phyloP scores from a whole-genome alignment of 1,284 basidiomycete species.

The Pseudozyma sp. region DNA sequence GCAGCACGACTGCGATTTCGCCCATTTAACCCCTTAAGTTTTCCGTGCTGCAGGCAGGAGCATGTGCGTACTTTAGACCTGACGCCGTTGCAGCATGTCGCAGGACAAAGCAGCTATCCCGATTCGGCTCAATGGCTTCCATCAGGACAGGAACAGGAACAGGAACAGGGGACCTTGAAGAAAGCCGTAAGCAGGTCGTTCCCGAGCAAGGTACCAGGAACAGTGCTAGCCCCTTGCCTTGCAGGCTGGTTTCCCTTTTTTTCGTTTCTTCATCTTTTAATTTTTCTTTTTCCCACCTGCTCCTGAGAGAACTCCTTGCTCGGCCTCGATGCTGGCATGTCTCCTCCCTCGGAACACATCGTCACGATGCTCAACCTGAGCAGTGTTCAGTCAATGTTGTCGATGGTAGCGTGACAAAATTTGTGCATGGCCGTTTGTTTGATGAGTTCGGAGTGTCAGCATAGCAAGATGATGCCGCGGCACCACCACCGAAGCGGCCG shows the following conservation, averaged over 20 bases:
- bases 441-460: constrained; percentile 1
- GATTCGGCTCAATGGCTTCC: constrained; percentile 3
- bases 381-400: too few relatives aligned
- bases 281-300: not conserved
- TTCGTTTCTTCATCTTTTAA: not conserved
- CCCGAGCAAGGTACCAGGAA: constrained; percentile 17
- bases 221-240: constrained; percentile 9
- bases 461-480: not conserved
- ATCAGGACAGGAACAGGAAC: not conserved
- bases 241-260: not conserved
- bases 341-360: too few relatives aligned
- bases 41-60: not conserved
- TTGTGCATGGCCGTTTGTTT: not conserved
- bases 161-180: too few relatives aligned
- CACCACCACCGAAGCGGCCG: not conserved
- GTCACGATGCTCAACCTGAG: too few relatives aligned
- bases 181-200: too few relatives aligned
- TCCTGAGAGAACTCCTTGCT: too few relatives aligned
- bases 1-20: not conserved
- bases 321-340: too few relatives aligned
- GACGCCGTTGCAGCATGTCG: constrained; percentile 13
- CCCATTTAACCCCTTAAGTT: not conserved
- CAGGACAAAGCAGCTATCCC: not conserved
- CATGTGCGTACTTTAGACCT: constrained; percentile 17
- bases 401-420: too few relatives aligned